A percentile compares a stretch with the other conserved stretches of the same genome.
Evolutionary conservation across 148 eudicot species (phyloP).

Genomic region (Gaultheria prostrata): DNA sequence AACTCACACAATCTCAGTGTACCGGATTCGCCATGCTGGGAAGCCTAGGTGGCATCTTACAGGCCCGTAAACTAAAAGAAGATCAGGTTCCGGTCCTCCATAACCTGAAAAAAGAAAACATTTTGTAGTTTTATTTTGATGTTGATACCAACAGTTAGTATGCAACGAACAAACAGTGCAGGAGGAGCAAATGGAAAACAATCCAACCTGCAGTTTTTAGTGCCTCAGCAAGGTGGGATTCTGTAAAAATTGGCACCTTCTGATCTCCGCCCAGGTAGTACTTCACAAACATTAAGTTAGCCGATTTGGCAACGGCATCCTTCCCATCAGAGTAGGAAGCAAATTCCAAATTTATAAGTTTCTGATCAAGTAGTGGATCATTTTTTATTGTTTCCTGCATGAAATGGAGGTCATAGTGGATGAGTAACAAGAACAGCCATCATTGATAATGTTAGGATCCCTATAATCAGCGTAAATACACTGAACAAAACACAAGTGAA

Average conservation of each 20-base stretch:
- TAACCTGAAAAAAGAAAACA: conserved; percentile 38
- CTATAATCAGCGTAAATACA: neutral
- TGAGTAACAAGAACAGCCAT: neutral
- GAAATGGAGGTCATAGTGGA: neutral
- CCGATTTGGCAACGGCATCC: conserved; percentile 78
- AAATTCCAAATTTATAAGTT: neutral
- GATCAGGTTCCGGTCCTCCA: conserved; percentile 72
- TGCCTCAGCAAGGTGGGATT: conserved; percentile 64
- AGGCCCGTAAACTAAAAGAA: conserved; percentile 76
- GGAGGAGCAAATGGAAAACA: neutral
- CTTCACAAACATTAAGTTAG: conserved; percentile 57
- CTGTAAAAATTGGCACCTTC: conserved; percentile 58
- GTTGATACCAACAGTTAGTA: neutral
- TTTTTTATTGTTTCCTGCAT: neutral
- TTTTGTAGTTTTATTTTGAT: neutral
- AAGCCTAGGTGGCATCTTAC: conserved; percentile 89
- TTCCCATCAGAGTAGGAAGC: conserved; percentile 26
- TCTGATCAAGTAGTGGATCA: neutral
- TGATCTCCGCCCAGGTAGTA: conserved; percentile 35
- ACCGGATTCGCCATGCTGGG: conserved; percentile 87
- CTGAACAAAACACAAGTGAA: neutral
- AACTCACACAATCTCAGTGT: conserved; percentile 95
- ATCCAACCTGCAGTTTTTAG: conserved; percentile 59
- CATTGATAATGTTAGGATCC: neutral
- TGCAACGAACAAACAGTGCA: neutral